Evolutionary conservation across 345 rosid genomes (phyloP).

Genomic region (Passiflora organensis): DNA sequence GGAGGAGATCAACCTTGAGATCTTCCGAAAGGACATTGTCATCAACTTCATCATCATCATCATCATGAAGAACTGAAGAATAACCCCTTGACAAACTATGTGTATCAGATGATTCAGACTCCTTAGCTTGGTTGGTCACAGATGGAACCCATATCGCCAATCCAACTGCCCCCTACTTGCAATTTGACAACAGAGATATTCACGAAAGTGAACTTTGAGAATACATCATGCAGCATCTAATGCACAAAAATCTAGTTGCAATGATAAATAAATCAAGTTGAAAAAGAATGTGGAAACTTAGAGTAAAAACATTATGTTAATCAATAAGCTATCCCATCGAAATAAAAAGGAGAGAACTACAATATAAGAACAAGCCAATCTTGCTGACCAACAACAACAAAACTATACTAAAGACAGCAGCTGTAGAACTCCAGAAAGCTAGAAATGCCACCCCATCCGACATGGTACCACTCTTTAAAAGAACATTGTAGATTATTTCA

Average conservation of each 20-base stretch:
- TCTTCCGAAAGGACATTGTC: conserved; percentile 72
- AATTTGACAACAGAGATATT: conserved; percentile 15
- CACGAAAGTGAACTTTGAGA: too few species aligned
- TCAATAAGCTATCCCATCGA: too few species aligned
- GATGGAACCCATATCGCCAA: conserved; percentile 99
- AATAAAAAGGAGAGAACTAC: too few species aligned
- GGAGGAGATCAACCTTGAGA: conserved; percentile 41
- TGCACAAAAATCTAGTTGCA: not conserved
- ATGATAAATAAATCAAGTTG: too few species aligned
- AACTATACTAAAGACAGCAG: not conserved
- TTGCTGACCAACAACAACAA: too few species aligned
- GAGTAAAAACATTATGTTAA: too few species aligned
- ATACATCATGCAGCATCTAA: too few species aligned
- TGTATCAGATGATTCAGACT: conserved; percentile 54
- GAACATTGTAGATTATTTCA: not conserved
- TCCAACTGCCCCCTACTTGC: conserved; percentile 88
- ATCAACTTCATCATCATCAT: conserved; percentile 44
- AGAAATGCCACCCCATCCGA: not conserved
- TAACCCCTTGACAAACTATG: conserved; percentile 57
- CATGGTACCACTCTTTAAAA: not conserved
- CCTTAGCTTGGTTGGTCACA: conserved; percentile 77
- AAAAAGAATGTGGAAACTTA: too few species aligned
- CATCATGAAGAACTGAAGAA: conserved; percentile 51
- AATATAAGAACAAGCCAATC: too few species aligned
- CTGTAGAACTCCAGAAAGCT: not conserved